Evolutionary conservation across 805 yeast genomes (phyloP).

Genomic region (Saccharomyces paradoxus): DNA sequence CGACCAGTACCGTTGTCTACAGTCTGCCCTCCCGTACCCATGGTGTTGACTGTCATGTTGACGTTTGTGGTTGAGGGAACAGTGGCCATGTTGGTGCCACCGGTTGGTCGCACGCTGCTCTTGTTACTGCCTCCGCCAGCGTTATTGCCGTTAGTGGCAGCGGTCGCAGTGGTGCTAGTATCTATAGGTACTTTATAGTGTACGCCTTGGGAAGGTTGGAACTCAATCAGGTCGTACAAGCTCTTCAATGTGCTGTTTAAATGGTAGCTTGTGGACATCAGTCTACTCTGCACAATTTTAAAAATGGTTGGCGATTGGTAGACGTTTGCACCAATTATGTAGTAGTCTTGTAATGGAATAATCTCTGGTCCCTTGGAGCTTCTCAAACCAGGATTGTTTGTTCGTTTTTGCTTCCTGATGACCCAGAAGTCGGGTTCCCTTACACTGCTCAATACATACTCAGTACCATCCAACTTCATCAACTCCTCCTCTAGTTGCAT

Average conservation of each 20-base stretch:
- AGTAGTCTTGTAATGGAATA: constrained; percentile 63
- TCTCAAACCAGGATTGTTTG: constrained; percentile 30
- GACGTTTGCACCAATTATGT: constrained; percentile 83
- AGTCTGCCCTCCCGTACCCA: neutral
- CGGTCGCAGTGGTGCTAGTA: neutral
- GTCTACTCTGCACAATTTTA: constrained; percentile 63
- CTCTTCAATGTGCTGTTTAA: constrained; percentile 41
- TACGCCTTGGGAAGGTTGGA: constrained; percentile 53
- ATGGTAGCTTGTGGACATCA: constrained; percentile 41
- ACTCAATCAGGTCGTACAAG: constrained; percentile 43
- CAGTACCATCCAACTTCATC: constrained; percentile 73
- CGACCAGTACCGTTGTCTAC: constrained; percentile 3
- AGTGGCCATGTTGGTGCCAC: constrained; percentile 1
- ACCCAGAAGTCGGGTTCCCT: constrained; percentile 93
- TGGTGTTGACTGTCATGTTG: constrained; percentile 6
- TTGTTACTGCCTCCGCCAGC: constrained; percentile 2
- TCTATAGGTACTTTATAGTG: constrained; percentile 14
- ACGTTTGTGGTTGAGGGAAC: constrained; percentile 8
- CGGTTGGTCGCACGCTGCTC: neutral
- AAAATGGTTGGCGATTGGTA: constrained; percentile 81
- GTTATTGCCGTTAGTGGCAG: constrained; percentile 1
- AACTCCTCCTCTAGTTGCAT: constrained; percentile 48
- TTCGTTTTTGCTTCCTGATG: constrained; percentile 71
- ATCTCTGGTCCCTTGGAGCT: constrained; percentile 16
- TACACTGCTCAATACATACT: constrained; percentile 65